Conservation (phyloP, 305 asterid species). For the Solanum hybrid region DNA sequence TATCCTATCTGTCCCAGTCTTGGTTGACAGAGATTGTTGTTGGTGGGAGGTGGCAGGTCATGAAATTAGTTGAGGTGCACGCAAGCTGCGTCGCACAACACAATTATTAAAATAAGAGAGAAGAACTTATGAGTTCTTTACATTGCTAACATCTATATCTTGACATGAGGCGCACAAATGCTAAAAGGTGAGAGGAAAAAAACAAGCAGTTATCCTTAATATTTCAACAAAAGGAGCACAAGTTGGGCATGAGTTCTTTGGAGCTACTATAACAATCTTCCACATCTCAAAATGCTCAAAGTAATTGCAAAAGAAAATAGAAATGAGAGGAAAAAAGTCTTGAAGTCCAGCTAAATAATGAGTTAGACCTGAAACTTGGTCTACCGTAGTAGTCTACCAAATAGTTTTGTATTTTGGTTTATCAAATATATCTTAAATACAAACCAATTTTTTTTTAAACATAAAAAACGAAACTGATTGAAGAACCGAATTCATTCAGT, state of each 20-base stretch:
- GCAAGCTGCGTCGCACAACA: not conserved
- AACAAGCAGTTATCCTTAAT: not conserved
- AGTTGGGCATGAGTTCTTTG: not conserved
- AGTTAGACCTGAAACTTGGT: not conserved
- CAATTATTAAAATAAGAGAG: not conserved
- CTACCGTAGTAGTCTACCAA: not conserved
- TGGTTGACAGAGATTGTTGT: not conserved
- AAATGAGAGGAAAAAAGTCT: not conserved
- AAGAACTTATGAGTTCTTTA: not conserved
- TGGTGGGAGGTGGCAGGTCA: not conserved
- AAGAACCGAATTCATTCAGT: not conserved
- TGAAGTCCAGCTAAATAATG: not conserved
- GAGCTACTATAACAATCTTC: not conserved
- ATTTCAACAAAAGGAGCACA: not conserved
- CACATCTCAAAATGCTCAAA: not conserved
- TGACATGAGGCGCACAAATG: not conserved
- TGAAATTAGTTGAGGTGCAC: not conserved
- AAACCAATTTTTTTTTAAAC: not conserved
- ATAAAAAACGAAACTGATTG: not conserved
- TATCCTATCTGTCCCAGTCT: not conserved
- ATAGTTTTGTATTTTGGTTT: not conserved
- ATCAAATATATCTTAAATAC: not conserved
- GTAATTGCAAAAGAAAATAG: not conserved
- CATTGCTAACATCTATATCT: not conserved
- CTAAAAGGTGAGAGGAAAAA: not conserved